Base-by-base conservation (phyloP, 139 green algal genomes). In the Spirogloea muscicola region DNA sequence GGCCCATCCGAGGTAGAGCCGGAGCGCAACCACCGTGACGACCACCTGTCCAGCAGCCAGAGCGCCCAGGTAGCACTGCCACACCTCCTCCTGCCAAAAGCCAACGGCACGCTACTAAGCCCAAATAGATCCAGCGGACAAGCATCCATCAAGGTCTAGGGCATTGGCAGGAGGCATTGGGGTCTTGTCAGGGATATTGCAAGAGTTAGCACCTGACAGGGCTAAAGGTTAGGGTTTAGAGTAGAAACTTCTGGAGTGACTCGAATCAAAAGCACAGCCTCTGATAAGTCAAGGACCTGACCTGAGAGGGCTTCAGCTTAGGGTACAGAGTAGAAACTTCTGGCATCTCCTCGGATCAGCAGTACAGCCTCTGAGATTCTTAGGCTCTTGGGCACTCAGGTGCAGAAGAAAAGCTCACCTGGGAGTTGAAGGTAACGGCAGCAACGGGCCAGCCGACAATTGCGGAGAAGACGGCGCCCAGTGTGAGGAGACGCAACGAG, bases 1-100 rank as follows among this genome's bases (percentile, higher is more conserved):
- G 4, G 79, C 74, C 93, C 93, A 98, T 18, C 86, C 89, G n/a
- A 96, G 82, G 41, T 87, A 85, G 63, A 96, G 90, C 67, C 91
- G 89, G 51, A 95, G 61, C 16, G 86, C 76, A 0, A 87, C 85
- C 6, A 91, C 52, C 1, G 88, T 85, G 21, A 92, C 89, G n/a
- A 93, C 88, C 41, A 94, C 18, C 40, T 90, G 68, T 0, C 73
- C 80, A 21, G 91, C 91, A 1, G 83, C 77, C 1, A 70, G 61
- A 0, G 59, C 31, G 10, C 33, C 58, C 39, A 79, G 72, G 3
- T 58, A 38, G 43, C 59, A 79, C 59, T 79, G 67, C 49, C 65
- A 21, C 34, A 49, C 67, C 7, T 76, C 38, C n/a, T 68, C 18
- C 67, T 76, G 67, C n/a, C 34, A 16, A 66, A 7, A 7, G 21